These are phyloP conservation scores for Bryoerythrophyllum caledonicum DNA, from an alignment of 225 moss, liverwort and hornwort genomes.

Conservation along the genomic window DNA sequence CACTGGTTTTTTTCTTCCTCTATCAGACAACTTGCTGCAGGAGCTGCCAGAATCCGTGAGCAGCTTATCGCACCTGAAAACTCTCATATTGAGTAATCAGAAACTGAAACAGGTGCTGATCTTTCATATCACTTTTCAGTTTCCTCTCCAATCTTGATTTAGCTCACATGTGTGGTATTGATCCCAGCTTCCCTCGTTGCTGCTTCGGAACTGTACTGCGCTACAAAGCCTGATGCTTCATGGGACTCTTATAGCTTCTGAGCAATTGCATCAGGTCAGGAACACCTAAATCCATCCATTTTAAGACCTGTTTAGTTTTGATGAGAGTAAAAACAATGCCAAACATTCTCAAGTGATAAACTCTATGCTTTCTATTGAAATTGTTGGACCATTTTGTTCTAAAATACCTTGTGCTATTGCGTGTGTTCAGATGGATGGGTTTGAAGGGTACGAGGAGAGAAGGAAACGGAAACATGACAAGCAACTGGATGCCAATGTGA, in stretches of 20 bases:
- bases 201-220: conserved; percentile 45
- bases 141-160: not conserved
- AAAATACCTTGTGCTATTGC: not conserved
- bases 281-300: not conserved
- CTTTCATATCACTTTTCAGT: not conserved
- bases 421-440: conserved; percentile 55
- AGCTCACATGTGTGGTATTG: conserved; percentile 12
- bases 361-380: not conserved
- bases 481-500: conserved; percentile 70
- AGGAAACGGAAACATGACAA: conserved; percentile 64
- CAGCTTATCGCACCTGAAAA: conserved; percentile 57
- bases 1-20: not conserved
- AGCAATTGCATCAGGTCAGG: conserved; percentile 56
- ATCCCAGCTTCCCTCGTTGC: conserved; percentile 44
- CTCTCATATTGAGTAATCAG: conserved; percentile 57
- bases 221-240: conserved; percentile 59
- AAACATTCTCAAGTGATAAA: too few species aligned
- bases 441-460: conserved; percentile 54
- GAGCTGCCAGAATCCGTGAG: conserved; percentile 54
- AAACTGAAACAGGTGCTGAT: conserved; percentile 54
- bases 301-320: not conserved
- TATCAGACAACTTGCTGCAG: conserved; percentile 55
- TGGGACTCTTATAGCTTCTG: conserved; percentile 52
- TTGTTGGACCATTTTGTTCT: not conserved
- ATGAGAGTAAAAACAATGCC: not conserved